Conservation (phyloP, 805 yeast species). For the Hanseniaspora pseudoguilliermondii region DNA sequence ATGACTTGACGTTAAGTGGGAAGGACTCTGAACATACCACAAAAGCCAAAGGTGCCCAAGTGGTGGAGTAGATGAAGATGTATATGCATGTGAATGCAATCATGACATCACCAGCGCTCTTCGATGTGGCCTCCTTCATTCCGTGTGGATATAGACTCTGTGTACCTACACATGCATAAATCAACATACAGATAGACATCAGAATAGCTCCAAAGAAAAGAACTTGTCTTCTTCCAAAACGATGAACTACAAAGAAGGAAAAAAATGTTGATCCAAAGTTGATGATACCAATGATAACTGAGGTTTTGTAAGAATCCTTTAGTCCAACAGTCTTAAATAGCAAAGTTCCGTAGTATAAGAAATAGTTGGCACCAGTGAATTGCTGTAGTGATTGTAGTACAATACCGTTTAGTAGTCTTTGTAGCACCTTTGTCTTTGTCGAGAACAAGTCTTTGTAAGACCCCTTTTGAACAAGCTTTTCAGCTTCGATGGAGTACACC, state of each 20-base stretch:
- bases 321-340: slow-evolving; percentile 51
- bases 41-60: slow-evolving; percentile 64
- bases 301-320: slow-evolving; percentile 44
- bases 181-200: slow-evolving; percentile 34
- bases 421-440: slow-evolving; percentile 49
- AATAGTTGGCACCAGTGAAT: slow-evolving; percentile 53
- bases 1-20: slow-evolving; percentile 55
- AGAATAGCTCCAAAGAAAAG: slow-evolving; percentile 38
- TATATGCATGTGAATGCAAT: slow-evolving; percentile 56
- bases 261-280: slow-evolving; percentile 46
- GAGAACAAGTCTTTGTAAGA: slow-evolving; percentile 53
- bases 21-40: slow-evolving; percentile 55
- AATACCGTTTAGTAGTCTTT: slow-evolving; percentile 38
- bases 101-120: slow-evolving; percentile 55
- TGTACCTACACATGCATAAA: slow-evolving; percentile 52
- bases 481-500: slow-evolving; percentile 48
- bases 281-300: slow-evolving; percentile 47
- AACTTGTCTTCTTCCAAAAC: slow-evolving; percentile 40
- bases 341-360: slow-evolving; percentile 55
- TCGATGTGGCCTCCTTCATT: slow-evolving; percentile 28
- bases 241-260: slow-evolving; percentile 40
- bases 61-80: slow-evolving; percentile 59
- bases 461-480: slow-evolving; percentile 49
- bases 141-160: slow-evolving; percentile 33
- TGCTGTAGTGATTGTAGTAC: slow-evolving; percentile 52